Evolutionary conservation across 305 asterid genomes (phyloP).

Genomic region (Rubia peregrina): DNA sequence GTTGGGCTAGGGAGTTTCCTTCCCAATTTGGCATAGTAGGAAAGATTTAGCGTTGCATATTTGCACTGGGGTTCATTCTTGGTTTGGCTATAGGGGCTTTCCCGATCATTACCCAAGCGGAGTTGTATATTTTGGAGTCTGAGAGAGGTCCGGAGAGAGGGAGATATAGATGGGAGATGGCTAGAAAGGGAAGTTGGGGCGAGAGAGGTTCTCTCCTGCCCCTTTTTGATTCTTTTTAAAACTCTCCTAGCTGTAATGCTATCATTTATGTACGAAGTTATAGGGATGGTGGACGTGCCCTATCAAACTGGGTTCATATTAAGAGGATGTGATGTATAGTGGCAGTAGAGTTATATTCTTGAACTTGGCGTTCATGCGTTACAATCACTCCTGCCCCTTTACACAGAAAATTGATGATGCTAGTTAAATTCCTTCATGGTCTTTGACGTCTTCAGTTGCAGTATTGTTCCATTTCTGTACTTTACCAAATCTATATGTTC

Average conservation of each 20-base stretch:
- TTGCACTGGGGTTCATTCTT: constrained; percentile 23
- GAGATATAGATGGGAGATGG: constrained; percentile 12
- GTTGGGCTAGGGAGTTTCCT: constrained; percentile 13
- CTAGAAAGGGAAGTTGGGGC: not conserved
- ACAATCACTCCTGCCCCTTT: too few relatives aligned
- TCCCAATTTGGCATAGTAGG: constrained; percentile 24
- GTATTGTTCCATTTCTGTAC: not conserved
- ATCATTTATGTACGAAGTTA: constrained; percentile 14
- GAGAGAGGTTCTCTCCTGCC: not conserved
- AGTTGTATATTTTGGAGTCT: constrained; percentile 41
- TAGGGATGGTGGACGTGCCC: constrained; percentile 1
- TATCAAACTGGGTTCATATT: constrained; percentile 9
- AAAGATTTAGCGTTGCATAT: constrained; percentile 43
- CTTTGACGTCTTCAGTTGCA: not conserved
- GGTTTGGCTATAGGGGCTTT: constrained; percentile 36
- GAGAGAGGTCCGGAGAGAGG: constrained; percentile 17
- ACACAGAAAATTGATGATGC: too few relatives aligned
- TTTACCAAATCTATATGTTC: too few relatives aligned
- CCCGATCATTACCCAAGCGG: constrained; percentile 99
- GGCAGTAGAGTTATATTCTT: constrained; percentile 7
- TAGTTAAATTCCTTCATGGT: too few relatives aligned
- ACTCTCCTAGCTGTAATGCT: constrained; percentile 3
- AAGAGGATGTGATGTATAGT: not conserved
- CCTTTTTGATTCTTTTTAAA: constrained; percentile 4
- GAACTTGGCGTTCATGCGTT: constrained; percentile 1